phyloP scores from a whole-genome alignment of 306 rosid species.

The Cotoneaster glaucophyllus region DNA sequence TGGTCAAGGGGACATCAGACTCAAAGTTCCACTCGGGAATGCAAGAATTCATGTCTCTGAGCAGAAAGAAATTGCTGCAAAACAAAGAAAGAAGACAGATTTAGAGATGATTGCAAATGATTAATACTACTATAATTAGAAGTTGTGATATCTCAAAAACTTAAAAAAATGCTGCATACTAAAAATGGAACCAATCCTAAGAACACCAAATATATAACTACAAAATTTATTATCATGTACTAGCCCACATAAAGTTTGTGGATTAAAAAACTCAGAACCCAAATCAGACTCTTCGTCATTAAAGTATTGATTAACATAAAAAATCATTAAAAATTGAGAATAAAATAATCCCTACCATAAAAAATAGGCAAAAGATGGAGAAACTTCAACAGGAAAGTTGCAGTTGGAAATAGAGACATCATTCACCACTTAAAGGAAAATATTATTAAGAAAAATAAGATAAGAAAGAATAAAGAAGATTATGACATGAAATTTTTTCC shows the following conservation, averaged over 20 bases:
- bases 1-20: slow-evolving; percentile 34
- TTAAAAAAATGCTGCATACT: slow-evolving; percentile 3
- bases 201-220: neutral
- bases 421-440: neutral
- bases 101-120: slow-evolving; percentile 2
- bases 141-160: neutral
- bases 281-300: neutral
- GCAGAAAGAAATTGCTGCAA: slow-evolving; percentile 29
- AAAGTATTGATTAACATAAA: neutral
- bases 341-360: neutral
- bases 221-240: neutral
- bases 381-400: neutral
- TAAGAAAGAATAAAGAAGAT: neutral
- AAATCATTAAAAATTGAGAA: neutral
- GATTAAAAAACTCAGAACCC: neutral
- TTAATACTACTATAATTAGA: neutral
- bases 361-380: neutral
- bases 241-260: neutral
- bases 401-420: slow-evolving; percentile 5
- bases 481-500: neutral
- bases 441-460: neutral
- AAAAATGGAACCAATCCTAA: slow-evolving; percentile 4
- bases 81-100: slow-evolving; percentile 20
- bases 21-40: slow-evolving; percentile 61
- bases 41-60: slow-evolving; percentile 50